Base-by-base conservation (phyloP, 148 eudicot genomes). In the Fagopyrum homotropicum region DNA sequence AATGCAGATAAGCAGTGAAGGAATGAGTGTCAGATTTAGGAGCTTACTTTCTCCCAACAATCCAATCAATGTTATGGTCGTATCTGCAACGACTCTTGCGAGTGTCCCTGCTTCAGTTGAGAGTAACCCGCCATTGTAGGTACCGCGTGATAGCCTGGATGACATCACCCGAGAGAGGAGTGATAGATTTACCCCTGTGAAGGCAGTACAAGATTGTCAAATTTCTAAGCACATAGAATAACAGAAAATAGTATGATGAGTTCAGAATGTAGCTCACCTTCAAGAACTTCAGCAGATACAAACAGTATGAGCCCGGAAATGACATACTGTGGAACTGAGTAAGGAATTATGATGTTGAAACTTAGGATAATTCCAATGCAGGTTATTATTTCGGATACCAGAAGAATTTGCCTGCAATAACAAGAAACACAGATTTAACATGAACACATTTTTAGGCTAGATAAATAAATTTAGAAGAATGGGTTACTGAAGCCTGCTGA, bases 131-230 rank as follows among this genome's bases (percentile, higher is more conserved):
- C 98, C 97, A 48, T 95, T 95, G 86, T 87, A 95, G 17, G 98
- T 95, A 60, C 98, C 98, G 40, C 98, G 91, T 63, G 97, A 83
- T 61, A 95, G 96, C 79, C 98, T 83, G 3, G 98, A 95, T 64
- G 98, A 92, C 98, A 95, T 95, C 35, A 95, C 98, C 55, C 97
- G 91, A 17, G 98, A 95, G 35, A 95, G 92, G 63, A 95, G 93
- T 0, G 97, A 92, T 81, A 95, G 77, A 75, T 95, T 95, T 22
- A 95, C 98, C 75, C 98, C 98, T 95, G 61, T 19, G 30, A 30
- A 52, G 8, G 30, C 12, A 10, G 1, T 66, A 61, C 1, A 66
- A 35, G 12, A 40, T 66, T 66, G 3, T 49, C 52, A 49, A 6
- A 11, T 49, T 49, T 49, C 51, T 7, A 49, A 8, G 2, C 51